These are phyloP conservation scores for Colletotrichum sp. DNA, from an alignment of 2,329 filamentous ascomycete species.

Conservation along the genomic window DNA sequence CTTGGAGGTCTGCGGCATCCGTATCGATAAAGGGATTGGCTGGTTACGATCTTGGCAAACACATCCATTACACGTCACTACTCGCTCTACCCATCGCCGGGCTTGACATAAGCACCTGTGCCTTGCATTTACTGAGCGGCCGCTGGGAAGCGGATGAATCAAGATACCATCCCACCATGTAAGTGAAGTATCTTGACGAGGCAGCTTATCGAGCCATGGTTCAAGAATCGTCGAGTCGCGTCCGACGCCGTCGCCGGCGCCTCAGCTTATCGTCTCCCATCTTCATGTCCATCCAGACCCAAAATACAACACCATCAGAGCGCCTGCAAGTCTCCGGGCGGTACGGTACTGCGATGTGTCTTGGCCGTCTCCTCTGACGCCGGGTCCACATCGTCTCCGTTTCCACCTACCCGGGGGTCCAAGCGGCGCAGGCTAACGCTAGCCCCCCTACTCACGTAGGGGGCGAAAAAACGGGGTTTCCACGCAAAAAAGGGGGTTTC, in stretches of 20 bases:
- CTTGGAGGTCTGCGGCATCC: neutral
- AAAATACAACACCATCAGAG: neutral
- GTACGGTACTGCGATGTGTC: neutral
- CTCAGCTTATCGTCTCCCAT: neutral
- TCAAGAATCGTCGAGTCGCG: neutral
- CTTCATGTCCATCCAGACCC: neutral
- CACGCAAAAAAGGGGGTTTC: too few relatives aligned
- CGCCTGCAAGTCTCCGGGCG: neutral
- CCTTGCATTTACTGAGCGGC: neutral
- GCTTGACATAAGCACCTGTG: neutral
- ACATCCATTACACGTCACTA: slow-evolving; percentile 10
- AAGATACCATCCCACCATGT: neutral
- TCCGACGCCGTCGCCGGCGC: neutral
- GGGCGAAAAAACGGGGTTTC: too few relatives aligned
- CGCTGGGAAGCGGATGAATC: neutral
- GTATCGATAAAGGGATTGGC: slow-evolving; percentile 3
- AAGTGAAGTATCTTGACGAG: neutral
- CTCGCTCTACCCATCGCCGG: neutral
- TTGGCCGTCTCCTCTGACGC: neutral
- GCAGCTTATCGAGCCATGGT: neutral
- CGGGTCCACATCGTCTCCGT: neutral
- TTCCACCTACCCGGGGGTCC: neutral
- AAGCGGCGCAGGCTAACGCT: too few relatives aligned
- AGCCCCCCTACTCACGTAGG: too few relatives aligned
- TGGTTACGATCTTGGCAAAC: neutral